Percentiles rank a stretch among this genome's conserved stretches.
phyloP scores from a whole-genome alignment of 257 asterid genomes.

The Rauvolfia tetraphylla region DNA sequence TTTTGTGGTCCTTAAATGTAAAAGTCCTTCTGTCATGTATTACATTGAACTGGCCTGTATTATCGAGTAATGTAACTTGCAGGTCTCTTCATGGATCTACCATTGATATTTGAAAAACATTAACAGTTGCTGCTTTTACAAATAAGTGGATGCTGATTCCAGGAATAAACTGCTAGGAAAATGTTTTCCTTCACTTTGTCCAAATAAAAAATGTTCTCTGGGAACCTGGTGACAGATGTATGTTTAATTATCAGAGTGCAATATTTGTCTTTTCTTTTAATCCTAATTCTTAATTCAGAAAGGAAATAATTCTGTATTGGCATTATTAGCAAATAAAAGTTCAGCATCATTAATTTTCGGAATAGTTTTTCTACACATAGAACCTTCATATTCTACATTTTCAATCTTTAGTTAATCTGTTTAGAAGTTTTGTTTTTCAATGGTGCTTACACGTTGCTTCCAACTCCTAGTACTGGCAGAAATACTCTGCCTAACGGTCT shows the following conservation, averaged over 20 bases:
- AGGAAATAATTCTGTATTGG: not conserved
- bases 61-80: not conserved
- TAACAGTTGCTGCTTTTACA: not conserved
- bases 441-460: not conserved
- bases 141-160: not conserved
- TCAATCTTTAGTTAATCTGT: not conserved
- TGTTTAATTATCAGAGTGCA: not conserved
- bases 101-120: not conserved
- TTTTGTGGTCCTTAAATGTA: not conserved
- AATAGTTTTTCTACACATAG: not conserved
- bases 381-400: not conserved
- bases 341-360: not conserved
- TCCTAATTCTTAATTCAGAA: not conserved
- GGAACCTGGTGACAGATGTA: not conserved
- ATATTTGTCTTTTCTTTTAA: not conserved
- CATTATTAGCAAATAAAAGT: not conserved
- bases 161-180: not conserved
- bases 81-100: not conserved
- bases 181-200: not conserved
- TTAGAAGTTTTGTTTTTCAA: not conserved
- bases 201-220: not conserved
- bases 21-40: not conserved
- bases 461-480: not conserved
- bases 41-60: not conserved
- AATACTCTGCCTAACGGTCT: not conserved